A percentile compares a stretch with the other conserved stretches of the same genome.
These are phyloP conservation scores for Starmerella davenportii DNA, from an alignment of 805 yeast species.

Conservation along the genomic window DNA sequence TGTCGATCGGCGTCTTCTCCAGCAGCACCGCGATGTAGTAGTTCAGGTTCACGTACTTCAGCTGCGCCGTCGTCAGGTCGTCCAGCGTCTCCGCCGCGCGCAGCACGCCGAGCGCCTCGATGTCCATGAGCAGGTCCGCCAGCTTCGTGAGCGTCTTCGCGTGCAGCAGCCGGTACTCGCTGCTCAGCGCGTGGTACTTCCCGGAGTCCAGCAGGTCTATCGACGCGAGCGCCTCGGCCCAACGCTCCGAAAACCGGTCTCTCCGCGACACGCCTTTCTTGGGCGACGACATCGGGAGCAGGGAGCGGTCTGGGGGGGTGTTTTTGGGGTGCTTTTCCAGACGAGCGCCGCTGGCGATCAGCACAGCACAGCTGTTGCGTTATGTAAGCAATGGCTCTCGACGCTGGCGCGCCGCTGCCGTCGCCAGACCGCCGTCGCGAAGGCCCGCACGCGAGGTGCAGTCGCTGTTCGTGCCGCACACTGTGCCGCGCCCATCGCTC, in stretches of 20 bases:
- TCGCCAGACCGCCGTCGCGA: too few species aligned
- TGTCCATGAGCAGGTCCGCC: conserved; percentile 9
- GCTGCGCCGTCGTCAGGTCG: conserved; percentile 46
- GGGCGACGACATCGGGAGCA: too few species aligned
- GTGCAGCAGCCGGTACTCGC: conserved; percentile 7
- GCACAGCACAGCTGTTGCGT: too few species aligned
- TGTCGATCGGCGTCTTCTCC: conserved; percentile 19
- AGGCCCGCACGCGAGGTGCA: too few species aligned
- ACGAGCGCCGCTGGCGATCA: too few species aligned
- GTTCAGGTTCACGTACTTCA: conserved; percentile 42
- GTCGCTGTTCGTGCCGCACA: too few species aligned
- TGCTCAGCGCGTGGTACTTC: conserved; percentile 1
- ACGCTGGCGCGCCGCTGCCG: too few species aligned
- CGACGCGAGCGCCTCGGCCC: not conserved
- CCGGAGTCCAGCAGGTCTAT: conserved; percentile 5
- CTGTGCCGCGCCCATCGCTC: too few species aligned
- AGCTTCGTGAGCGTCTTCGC: conserved; percentile 2
- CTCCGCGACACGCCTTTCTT: too few species aligned
- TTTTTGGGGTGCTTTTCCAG: too few species aligned
- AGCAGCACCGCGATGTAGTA: conserved; percentile 35
- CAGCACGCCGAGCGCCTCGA: conserved; percentile 39
- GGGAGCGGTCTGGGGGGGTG: too few species aligned
- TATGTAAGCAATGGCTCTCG: too few species aligned
- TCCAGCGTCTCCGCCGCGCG: conserved; percentile 54
- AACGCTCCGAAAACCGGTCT: not conserved